Evolutionary conservation across 2,329 filamentous ascomycete genomes (phyloP).

Genomic region (Colletotrichum somersetense): DNA sequence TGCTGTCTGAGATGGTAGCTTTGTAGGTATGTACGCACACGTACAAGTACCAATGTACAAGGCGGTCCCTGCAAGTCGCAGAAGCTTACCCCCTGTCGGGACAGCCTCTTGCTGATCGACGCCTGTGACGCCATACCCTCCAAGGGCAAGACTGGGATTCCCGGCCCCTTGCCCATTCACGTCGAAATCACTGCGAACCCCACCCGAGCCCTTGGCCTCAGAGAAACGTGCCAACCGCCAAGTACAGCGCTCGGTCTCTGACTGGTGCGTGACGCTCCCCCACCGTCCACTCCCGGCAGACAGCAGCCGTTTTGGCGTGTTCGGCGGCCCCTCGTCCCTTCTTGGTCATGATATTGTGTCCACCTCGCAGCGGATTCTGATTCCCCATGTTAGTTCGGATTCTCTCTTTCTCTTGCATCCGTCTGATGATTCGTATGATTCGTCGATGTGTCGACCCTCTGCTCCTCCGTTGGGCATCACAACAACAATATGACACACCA

Average conservation of each 20-base stretch:
- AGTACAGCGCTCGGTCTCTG: constrained; percentile 18
- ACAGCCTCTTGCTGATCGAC: constrained; percentile 46
- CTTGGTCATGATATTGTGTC: constrained; percentile 17
- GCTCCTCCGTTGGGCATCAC: constrained; percentile 12
- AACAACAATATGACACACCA: background rate
- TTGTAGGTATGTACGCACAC: background rate
- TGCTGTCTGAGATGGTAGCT: too few species aligned
- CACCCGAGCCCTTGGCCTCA: constrained; percentile 18
- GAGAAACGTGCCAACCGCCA: constrained; percentile 14
- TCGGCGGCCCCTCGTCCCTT: constrained; percentile 9
- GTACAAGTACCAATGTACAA: background rate
- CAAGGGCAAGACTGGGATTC: constrained; percentile 33
- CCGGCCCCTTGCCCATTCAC: constrained; percentile 23
- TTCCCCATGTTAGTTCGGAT: constrained; percentile 9
- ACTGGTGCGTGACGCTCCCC: constrained; percentile 29
- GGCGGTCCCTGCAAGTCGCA: background rate
- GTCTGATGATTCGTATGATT: background rate
- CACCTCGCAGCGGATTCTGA: constrained; percentile 33
- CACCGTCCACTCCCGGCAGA: constrained; percentile 38
- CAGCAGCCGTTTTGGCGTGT: constrained; percentile 39
- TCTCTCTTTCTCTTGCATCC: background rate
- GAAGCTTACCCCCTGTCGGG: constrained; percentile 3
- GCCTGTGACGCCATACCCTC: constrained; percentile 50
- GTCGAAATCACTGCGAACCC: constrained; percentile 22
- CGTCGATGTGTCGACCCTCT: constrained; percentile 16